These are phyloP conservation scores for Eremothecium gossypii DNA, from an alignment of 1,139 yeast species.

Conservation along the genomic window DNA sequence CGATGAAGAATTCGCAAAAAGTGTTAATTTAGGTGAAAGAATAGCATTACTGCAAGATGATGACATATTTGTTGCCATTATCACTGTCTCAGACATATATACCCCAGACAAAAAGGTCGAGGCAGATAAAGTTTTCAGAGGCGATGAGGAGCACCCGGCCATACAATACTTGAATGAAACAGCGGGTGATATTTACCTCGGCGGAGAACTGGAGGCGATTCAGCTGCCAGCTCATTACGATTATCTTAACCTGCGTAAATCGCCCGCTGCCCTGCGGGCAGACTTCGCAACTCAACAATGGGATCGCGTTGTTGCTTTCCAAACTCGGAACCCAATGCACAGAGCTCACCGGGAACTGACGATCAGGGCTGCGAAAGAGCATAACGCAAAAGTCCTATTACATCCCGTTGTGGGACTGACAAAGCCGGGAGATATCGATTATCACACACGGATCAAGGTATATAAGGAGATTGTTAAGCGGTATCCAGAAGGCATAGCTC, in stretches of 20 bases:
- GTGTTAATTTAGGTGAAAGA: slow-evolving; percentile 48
- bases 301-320: slow-evolving; percentile 93
- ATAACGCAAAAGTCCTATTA: slow-evolving; percentile 70
- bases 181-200: slow-evolving; percentile 79
- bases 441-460: slow-evolving; percentile 93
- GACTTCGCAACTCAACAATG: slow-evolving; percentile 77
- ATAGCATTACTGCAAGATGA: slow-evolving; percentile 78
- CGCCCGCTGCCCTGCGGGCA: slow-evolving; percentile 81
- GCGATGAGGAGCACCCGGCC: slow-evolving; percentile 97
- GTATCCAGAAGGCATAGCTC: slow-evolving; percentile 90
- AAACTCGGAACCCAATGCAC: slow-evolving; percentile 97
- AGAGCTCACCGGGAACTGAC: slow-evolving; percentile 96
- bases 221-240: slow-evolving; percentile 84
- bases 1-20: slow-evolving; percentile 41
- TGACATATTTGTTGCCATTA: slow-evolving; percentile 68
- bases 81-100: slow-evolving; percentile 72
- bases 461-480: slow-evolving; percentile 86
- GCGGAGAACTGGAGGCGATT: slow-evolving; percentile 81
- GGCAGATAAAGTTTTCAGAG: slow-evolving; percentile 83
- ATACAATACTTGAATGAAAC: slow-evolving; percentile 59
- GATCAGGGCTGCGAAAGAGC: slow-evolving; percentile 82
- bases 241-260: slow-evolving; percentile 75
- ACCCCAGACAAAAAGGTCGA: slow-evolving; percentile 71
- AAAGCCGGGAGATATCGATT: slow-evolving; percentile 96
- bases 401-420: slow-evolving; percentile 97